These are phyloP conservation scores for Clavispora asparagi DNA, from an alignment of 805 yeast genomes.

Conservation along the genomic window DNA sequence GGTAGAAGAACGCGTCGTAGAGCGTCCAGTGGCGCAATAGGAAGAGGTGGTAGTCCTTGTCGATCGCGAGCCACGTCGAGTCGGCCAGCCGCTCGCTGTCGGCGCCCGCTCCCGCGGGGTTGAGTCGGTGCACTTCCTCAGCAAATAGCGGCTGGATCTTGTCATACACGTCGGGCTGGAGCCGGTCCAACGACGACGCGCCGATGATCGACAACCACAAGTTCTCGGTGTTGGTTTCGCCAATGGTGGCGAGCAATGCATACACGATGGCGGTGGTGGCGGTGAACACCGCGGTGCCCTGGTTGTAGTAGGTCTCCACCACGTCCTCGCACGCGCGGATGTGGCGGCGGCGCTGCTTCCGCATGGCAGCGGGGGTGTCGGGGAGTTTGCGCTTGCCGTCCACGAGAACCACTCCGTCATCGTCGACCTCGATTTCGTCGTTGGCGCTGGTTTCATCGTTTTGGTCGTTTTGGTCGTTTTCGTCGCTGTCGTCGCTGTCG, in stretches of 20 bases:
- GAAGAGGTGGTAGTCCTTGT: conserved; percentile 81
- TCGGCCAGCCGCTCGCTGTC: conserved; percentile 32
- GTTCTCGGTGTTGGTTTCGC: conserved; percentile 65
- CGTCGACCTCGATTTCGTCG: conserved; percentile 3
- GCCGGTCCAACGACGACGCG: conserved; percentile 70
- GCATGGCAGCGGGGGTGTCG: conserved; percentile 23
- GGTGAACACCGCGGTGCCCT: conserved; percentile 72
- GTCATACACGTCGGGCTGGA: conserved; percentile 71
- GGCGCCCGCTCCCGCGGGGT: conserved; percentile 26
- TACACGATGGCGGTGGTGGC: conserved; percentile 78
- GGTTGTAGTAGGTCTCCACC: conserved; percentile 73
- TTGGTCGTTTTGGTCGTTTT: background rate
- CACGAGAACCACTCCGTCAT: conserved; percentile 4
- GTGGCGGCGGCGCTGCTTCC: conserved; percentile 33
- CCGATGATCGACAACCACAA: conserved; percentile 91
- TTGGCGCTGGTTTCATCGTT: conserved; percentile 22
- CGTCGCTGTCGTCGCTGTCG: background rate
- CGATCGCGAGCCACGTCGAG: conserved; percentile 51
- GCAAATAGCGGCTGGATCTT: conserved; percentile 65
- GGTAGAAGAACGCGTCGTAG: conserved; percentile 84
- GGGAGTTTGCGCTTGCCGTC: conserved; percentile 22
- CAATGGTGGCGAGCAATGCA: conserved; percentile 72
- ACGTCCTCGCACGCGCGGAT: conserved; percentile 45
- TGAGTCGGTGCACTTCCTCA: conserved; percentile 77
- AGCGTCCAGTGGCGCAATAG: conserved; percentile 88